phyloP scores from a whole-genome alignment of 2,329 filamentous ascomycete genomes.

The Ophiostoma novo-ulmi region DNA sequence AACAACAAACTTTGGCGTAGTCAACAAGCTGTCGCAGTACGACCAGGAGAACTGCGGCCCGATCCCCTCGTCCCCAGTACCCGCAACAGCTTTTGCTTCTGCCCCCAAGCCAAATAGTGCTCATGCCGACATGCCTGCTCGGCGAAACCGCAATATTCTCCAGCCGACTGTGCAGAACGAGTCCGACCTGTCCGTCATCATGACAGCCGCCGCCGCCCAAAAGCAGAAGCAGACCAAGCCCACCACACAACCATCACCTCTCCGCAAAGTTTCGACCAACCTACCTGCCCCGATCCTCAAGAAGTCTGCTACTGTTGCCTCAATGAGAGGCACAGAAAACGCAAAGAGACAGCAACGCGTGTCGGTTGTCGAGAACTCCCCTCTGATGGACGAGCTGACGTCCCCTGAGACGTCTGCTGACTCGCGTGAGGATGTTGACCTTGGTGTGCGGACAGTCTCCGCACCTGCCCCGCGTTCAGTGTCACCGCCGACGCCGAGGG shows the following conservation, averaged over 20 bases:
- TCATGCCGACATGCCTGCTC: conserved; percentile 11
- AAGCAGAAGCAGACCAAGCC: conserved; percentile 11
- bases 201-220: conserved; percentile 19
- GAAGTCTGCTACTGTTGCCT: conserved; percentile 5
- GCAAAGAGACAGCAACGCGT: conserved; percentile 12
- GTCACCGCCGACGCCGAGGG: not conserved
- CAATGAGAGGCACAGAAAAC: conserved; percentile 1
- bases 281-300: conserved; percentile 11
- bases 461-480: not conserved
- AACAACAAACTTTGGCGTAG: conserved; percentile 26
- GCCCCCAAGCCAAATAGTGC: not conserved
- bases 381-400: conserved; percentile 21
- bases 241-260: conserved; percentile 10
- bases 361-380: conserved; percentile 15
- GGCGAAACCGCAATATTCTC: conserved; percentile 20
- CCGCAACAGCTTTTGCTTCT: not conserved
- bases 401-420: conserved; percentile 26
- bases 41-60: conserved; percentile 26
- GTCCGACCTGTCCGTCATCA: conserved; percentile 26
- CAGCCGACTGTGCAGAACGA: conserved; percentile 29
- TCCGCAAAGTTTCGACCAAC: conserved; percentile 16
- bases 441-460: conserved; percentile 15
- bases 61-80: not conserved
- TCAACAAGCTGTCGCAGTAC: conserved; percentile 19
- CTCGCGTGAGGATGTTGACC: conserved; percentile 22